Base-by-base conservation (phyloP, 2,329 filamentous ascomycete genomes). In the Escovopsis sp. region DNA sequence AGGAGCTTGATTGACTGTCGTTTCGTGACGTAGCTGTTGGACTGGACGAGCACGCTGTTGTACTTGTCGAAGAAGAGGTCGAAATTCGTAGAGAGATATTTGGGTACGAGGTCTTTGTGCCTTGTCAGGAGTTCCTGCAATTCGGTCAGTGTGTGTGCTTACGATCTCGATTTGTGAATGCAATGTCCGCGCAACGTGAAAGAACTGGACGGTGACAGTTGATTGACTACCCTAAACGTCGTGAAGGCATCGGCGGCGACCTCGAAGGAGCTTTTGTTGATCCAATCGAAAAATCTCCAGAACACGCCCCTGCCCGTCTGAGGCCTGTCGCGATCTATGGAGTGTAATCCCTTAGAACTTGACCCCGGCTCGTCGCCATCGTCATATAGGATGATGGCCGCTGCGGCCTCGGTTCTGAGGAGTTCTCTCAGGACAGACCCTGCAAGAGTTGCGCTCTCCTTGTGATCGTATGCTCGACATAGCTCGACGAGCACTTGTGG, bases 271-370 rank as follows among this genome's bases (percentile, higher is more conserved):
- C 86, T 85, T 59, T 85, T 85, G 61, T 96, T 87, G 49, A 98
- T 93, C 85, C 88, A 98, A 41, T 81, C 76, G 52, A 98, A 96
- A 60, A 96, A 96, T 32, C 74, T 79, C 90, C 90, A 98, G 55
- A 98, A 94, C 2, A 94, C 76, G 3, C 88, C 88, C 31, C 76
- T 70, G 11, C 87, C 87, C 32, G 72, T 79, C 48, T 90, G 81
- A 25, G 72, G 75, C 28, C 75, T 61, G 40, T 84, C 79, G 32
- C 79, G 74, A 48, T 90, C 81, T 42, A 94, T 82, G 16, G 74
- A 77, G 35, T 70, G 76, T 27, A 93, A 66, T 29, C 85, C 81
- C 43, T 85, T 76, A n/a, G 73, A 72, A 45, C 73, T 78, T 37
- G 79, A 83, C 21, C 79, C 76, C 17, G 67, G 63, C 41, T 76